A percentile compares a stretch with the other conserved stretches of the same genome.
Conservation (phyloP, 2,329 filamentous ascomycete genomes). For the Aspergillus ruber region DNA sequence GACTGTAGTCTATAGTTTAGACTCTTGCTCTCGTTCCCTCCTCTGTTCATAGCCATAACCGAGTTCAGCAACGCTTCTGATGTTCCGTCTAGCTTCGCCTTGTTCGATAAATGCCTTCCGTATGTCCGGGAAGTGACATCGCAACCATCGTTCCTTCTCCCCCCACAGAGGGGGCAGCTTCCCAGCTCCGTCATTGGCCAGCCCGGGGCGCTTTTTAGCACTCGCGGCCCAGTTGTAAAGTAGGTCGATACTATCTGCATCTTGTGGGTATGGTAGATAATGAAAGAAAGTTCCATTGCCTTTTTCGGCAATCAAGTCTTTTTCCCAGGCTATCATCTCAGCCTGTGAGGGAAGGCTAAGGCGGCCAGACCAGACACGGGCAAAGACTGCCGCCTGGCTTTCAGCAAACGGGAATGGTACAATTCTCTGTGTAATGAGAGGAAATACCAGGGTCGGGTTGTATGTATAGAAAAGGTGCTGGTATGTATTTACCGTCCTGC, state of each 20-base stretch:
- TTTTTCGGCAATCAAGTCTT: slow-evolving; percentile 30
- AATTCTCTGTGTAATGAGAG: slow-evolving; percentile 70
- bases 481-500: slow-evolving; percentile 65
- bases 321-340: slow-evolving; percentile 67
- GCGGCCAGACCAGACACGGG: slow-evolving; percentile 68
- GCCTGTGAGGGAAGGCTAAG: slow-evolving; percentile 56
- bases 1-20: neutral
- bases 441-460: slow-evolving; percentile 72
- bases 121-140: slow-evolving; percentile 61
- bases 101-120: slow-evolving; percentile 63
- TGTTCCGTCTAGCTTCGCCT: slow-evolving; percentile 51
- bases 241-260: slow-evolving; percentile 41
- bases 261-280: slow-evolving; percentile 44
- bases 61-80: slow-evolving; percentile 63
- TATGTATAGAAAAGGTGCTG: slow-evolving; percentile 71
- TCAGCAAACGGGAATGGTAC: slow-evolving; percentile 82
- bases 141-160: slow-evolving; percentile 64
- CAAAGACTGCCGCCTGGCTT: slow-evolving; percentile 68
- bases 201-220: slow-evolving; percentile 29
- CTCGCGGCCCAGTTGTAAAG: slow-evolving; percentile 38
- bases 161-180: slow-evolving; percentile 69
- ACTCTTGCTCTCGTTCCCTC: slow-evolving; percentile 14
- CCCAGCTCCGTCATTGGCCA: slow-evolving; percentile 45
- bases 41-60: slow-evolving; percentile 56
- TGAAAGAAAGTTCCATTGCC: slow-evolving; percentile 50